These are phyloP conservation scores for Botrytis paeoniae DNA, from an alignment of 2,329 filamentous ascomycete species.

Conservation along the genomic window DNA sequence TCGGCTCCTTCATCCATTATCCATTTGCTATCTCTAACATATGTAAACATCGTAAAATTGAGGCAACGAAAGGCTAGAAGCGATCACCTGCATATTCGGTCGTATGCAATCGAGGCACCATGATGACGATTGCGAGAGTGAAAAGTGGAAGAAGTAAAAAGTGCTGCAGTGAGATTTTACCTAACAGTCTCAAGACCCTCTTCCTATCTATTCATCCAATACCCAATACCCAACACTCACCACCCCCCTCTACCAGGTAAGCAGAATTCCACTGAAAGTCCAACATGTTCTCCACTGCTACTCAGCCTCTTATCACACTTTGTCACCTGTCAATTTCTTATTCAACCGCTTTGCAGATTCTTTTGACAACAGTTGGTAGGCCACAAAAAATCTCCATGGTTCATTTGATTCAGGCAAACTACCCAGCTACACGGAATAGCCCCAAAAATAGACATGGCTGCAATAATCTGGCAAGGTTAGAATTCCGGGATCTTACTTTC, in stretches of 20 bases:
- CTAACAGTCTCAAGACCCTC: background rate
- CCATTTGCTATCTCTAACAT: background rate
- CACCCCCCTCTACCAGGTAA: background rate
- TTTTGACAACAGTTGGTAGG: conserved; percentile 5
- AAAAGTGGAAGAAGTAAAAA: background rate
- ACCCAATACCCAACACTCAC: background rate
- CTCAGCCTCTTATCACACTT: conserved; percentile 1
- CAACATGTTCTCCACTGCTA: background rate
- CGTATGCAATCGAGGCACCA: background rate
- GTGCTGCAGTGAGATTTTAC: background rate
- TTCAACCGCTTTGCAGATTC: conserved; percentile 1
- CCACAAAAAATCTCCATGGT: background rate
- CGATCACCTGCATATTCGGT: background rate
- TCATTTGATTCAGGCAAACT: background rate
- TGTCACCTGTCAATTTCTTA: background rate
- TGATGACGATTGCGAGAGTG: background rate
- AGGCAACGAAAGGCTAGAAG: background rate
- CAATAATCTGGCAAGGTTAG: background rate
- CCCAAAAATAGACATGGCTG: background rate
- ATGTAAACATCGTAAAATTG: background rate
- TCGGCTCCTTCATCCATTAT: background rate
- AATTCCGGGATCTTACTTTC: background rate
- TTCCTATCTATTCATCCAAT: background rate
- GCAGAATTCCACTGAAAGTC: background rate
- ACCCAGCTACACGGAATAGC: background rate